Evolutionary conservation across 495 filamentous ascomycete species (phyloP), one percentile per base, ranked within the genome.

Genomic region (Neurospora sp.): DNA sequence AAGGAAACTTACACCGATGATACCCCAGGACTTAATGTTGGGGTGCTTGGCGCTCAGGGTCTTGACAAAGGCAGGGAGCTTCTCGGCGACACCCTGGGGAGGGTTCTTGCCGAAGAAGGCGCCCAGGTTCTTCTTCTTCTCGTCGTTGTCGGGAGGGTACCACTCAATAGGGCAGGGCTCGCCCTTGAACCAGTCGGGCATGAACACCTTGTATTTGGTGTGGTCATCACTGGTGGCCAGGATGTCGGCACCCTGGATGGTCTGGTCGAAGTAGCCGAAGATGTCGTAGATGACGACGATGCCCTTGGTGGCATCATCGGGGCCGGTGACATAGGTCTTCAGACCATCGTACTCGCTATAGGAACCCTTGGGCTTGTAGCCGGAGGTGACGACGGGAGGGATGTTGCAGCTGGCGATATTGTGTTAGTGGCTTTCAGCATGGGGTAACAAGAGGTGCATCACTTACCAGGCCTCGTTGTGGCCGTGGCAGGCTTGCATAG

Each of bases 111-210:
- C 79, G 85, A 98, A 94, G 88, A 96, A 98, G 37, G 85, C 85
- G 69, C 88, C 88, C 8, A 99, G 84, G 73, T 87, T 88, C 84
- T 92, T 80, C 80, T 89, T 85, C 85, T 97, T 93, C 78, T 97
- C 93, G 22, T 90, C 83, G 68, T 84, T 97, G 81, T 92, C 85
- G 27, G 94, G 92, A 0, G 94, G 94, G 84, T 91, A 93, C 88
- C 85, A 88, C 61, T 83, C 81, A 71, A 88, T 83, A 69, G 88
- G 84, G 48, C 84, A 84, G 0, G 86, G 85, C 41, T 87, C 80
- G 74, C 88, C 91, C 40, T 88, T 78, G 82, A 93, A 90, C 82
- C 87, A 90, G 81, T 93, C 91, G 1, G 90, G 90, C 72, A 93
- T 89, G 79, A 90, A 87, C 72, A 92, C 89, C 74, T 85, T 84